Evolutionary conservation across 176 grass and related monocot species (phyloP).

Genomic region (Hsuehochloa calcarea): DNA sequence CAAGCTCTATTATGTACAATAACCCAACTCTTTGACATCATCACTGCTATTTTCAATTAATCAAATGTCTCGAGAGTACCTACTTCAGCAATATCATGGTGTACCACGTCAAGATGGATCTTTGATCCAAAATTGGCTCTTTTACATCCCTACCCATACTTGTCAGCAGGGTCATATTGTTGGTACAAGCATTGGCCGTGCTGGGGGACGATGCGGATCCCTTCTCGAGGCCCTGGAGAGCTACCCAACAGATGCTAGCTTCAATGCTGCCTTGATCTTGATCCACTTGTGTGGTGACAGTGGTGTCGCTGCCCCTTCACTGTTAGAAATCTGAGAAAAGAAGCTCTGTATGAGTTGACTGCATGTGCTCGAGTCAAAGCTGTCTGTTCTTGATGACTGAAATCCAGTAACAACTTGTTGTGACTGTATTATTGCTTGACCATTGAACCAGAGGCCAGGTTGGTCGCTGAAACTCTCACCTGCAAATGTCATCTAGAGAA

Average conservation of each 20-base stretch:
- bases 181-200: slow-evolving; percentile 43
- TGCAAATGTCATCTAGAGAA: slow-evolving; percentile 20
- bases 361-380: slow-evolving; percentile 37
- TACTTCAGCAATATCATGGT: slow-evolving; percentile 20
- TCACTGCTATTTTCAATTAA: slow-evolving; percentile 15
- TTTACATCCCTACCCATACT: neutral
- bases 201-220: neutral
- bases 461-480: slow-evolving; percentile 37
- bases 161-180: slow-evolving; percentile 28
- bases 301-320: slow-evolving; percentile 17
- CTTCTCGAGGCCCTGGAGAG: slow-evolving; percentile 33
- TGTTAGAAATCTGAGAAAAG: slow-evolving; percentile 22
- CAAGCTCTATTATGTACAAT: neutral
- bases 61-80: neutral
- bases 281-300: slow-evolving; percentile 52
- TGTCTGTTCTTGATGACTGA: slow-evolving; percentile 45
- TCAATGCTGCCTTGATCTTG: slow-evolving; percentile 46
- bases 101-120: slow-evolving; percentile 8
- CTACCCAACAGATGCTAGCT: slow-evolving; percentile 36
- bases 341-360: slow-evolving; percentile 36
- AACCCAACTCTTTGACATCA: slow-evolving; percentile 1
- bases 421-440: neutral
- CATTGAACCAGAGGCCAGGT: neutral
- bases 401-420: slow-evolving; percentile 11
- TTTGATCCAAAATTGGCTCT: slow-evolving; percentile 21